Conservation (phyloP, 2,329 filamentous ascomycete species). For the Talaromyces marneffei region DNA sequence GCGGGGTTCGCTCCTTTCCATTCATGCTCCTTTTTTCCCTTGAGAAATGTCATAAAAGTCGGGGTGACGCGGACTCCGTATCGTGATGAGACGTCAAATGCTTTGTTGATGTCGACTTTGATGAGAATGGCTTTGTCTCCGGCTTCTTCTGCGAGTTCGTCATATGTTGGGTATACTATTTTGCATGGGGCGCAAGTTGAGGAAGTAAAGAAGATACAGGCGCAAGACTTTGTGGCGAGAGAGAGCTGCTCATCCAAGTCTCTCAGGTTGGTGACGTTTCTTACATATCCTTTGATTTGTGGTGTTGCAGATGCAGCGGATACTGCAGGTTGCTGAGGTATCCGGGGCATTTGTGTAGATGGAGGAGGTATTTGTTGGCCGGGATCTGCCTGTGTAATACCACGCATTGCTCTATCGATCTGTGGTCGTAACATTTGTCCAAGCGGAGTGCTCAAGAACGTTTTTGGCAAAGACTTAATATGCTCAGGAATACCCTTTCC, state of each 20-base stretch:
- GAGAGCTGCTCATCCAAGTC: constrained; percentile 58
- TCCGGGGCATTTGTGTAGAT: constrained; percentile 12
- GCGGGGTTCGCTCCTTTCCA: constrained; percentile 73
- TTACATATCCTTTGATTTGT: constrained; percentile 46
- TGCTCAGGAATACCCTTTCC: constrained; percentile 83
- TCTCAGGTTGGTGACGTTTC: constrained; percentile 53
- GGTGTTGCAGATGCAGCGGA: background rate
- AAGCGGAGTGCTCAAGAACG: constrained; percentile 78
- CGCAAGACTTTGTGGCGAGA: constrained; percentile 60
- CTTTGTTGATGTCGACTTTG: constrained; percentile 71
- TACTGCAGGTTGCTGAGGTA: background rate
- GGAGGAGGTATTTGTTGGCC: constrained; percentile 28
- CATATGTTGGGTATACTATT: constrained; percentile 72
- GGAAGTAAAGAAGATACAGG: constrained; percentile 88
- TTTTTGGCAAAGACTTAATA: constrained; percentile 77
- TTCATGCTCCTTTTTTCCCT: constrained; percentile 66
- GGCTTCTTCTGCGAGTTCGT: constrained; percentile 69
- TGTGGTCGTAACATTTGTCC: constrained; percentile 82
- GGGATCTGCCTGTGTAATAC: constrained; percentile 53
- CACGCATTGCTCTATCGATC: constrained; percentile 59
- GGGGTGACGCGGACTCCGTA: constrained; percentile 73
- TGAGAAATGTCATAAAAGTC: constrained; percentile 80
- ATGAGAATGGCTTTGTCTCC: constrained; percentile 65
- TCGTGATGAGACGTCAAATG: constrained; percentile 57
- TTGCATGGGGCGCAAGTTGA: constrained; percentile 82